Evolutionary conservation across 306 rosid species (phyloP), one percentile per base, ranked within the genome.

Genomic region (Rosa chinensis): DNA sequence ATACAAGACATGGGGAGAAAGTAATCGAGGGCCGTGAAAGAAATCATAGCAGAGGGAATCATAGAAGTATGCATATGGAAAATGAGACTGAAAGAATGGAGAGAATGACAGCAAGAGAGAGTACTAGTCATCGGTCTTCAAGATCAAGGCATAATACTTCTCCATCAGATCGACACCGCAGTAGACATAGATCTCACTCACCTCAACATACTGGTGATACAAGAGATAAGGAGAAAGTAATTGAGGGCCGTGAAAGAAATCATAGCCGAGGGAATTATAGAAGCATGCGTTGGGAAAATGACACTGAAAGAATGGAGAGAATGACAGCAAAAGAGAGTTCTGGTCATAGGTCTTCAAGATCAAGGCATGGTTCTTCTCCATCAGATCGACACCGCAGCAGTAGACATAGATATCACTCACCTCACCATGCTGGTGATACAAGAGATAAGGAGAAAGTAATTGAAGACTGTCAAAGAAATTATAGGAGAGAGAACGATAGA

Each of bases 301-400:
- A 55, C 67, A 39, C 32, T 52, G 87, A 86, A 43, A 79, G 86
- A 74, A 84, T 75, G 77, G 94, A 88, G 72, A 85, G 79, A 85
- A 85, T 83, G 79, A 76, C 80, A 25, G 81, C 78, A 55, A 72
- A 87, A 74, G 87, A 78, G 73, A 85, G 67, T 83, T 55, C 71
- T 61, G 83, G 79, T 16, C 86, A 84, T 59, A 81, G 85, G 82
- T 83, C 90, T 80, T 89, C 90, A 49, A 87, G 89, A 81, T 86
- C 96, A 58, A 86, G 93, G 71, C 88, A 79, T 11, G 88, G 86
- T 77, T 28, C 73, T 37, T 81, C 84, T 76, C 84, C 78, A 47
- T 81, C 81, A 8, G 55, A 76, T 76, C 77, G 17, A 32, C 81
- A 49, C 4, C 50, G 10, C 23, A 66, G 79, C 45, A 77, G 64